Evolutionary conservation across 441 rosid species (phyloP).

Genomic region (Adansonia madagascariensis): DNA sequence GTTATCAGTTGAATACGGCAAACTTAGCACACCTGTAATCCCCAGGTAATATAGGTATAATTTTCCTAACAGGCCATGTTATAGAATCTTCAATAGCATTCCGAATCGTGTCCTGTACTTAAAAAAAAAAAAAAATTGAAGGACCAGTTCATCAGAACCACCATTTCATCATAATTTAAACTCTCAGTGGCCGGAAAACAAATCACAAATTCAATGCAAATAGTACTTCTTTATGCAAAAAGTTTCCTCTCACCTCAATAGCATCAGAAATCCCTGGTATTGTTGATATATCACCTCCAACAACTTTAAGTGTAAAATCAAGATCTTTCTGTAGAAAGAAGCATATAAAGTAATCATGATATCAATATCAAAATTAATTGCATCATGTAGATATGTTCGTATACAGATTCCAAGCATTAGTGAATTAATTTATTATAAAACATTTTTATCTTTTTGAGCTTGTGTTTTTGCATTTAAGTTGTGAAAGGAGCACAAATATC

Average conservation of each 20-base stretch:
- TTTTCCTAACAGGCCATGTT: conserved; percentile 94
- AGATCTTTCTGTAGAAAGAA: conserved; percentile 65
- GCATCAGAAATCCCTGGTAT: conserved; percentile 89
- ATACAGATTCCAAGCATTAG: not conserved
- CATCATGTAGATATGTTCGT: not conserved
- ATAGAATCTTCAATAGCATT: conserved; percentile 89
- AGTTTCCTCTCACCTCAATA: conserved; percentile 63
- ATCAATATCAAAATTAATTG: not conserved
- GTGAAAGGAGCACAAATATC: conserved; percentile 6
- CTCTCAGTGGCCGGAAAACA: not conserved
- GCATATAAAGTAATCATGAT: not conserved
- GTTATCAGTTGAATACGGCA: not conserved
- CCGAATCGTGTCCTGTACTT: conserved; percentile 77
- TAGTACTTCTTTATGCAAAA: not conserved
- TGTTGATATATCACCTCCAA: conserved; percentile 84
- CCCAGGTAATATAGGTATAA: conserved; percentile 84
- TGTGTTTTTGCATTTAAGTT: not conserved
- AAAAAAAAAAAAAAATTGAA: conserved; percentile 5
- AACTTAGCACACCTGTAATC: conserved; percentile 72
- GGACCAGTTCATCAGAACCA: conserved; percentile 5
- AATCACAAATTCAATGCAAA: not conserved
- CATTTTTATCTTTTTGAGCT: not conserved
- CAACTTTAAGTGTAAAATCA: conserved; percentile 76
- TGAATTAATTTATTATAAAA: not conserved
- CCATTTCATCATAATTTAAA: conserved; percentile 1